These are phyloP conservation scores for Neolentinus lepideus DNA, from an alignment of 1,284 basidiomycete genomes.

Conservation along the genomic window DNA sequence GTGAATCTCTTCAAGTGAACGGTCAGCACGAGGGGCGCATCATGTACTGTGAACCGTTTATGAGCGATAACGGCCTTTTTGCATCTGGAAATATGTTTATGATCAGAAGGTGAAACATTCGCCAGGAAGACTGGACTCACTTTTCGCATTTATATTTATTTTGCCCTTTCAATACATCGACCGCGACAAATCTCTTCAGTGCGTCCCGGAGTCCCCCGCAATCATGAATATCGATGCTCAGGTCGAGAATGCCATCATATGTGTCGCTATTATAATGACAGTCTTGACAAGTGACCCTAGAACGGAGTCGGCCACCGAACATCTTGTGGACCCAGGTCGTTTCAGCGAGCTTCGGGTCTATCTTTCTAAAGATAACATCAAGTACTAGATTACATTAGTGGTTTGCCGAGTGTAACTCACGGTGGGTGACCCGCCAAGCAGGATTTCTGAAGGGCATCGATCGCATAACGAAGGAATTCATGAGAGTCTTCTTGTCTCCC, in stretches of 20 bases:
- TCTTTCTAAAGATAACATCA: slow-evolving; percentile 44
- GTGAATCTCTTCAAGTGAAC: slow-evolving; percentile 97
- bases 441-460: slow-evolving; percentile 87
- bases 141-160: slow-evolving; percentile 99
- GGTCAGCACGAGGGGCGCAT: slow-evolving; percentile 87
- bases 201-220: slow-evolving; percentile 66
- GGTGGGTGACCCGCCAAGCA: slow-evolving; percentile 69
- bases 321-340: slow-evolving; percentile 93
- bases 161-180: slow-evolving; percentile 80
- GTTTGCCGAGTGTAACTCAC: slow-evolving; percentile 34
- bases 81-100: slow-evolving; percentile 58
- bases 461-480: slow-evolving; percentile 93
- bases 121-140: slow-evolving; percentile 39
- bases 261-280: slow-evolving; percentile 93
- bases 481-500: slow-evolving; percentile 98
- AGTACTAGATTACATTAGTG: slow-evolving; percentile 1
- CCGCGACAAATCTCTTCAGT: slow-evolving; percentile 75
- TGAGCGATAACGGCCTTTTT: slow-evolving; percentile 83
- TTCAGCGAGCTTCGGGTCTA: slow-evolving; percentile 75
- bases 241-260: slow-evolving; percentile 91
- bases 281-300: slow-evolving; percentile 83
- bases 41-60: slow-evolving; percentile 84
- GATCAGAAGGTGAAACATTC: not conserved
- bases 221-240: slow-evolving; percentile 82
- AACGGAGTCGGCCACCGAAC: slow-evolving; percentile 90